Evolutionary conservation across 2,329 filamentous ascomycete species (phyloP), one percentile per base, ranked within the genome.

Genomic region (Pseudopyrenochaeta lycopersici): DNA sequence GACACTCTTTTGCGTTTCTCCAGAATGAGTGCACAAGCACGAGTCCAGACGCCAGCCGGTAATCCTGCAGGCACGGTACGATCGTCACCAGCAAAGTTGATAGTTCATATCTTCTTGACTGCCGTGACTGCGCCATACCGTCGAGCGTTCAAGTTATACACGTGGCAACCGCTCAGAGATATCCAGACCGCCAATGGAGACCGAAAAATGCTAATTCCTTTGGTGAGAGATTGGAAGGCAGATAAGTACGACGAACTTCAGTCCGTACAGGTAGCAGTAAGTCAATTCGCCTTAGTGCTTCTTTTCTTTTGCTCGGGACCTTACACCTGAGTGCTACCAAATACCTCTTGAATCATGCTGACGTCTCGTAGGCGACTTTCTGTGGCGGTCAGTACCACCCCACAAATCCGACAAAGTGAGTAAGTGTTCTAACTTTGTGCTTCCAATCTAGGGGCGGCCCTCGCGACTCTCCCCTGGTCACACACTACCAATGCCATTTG

Each of bases 91-190:
- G 35, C 38, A 29, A 20, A 15, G 46, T 18, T 7, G 52, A 6
- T 31, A 6, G 7, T 44, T 15, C 14, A 27, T 12, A 23, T 38
- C 12, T 7, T 32, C 20, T n/a, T 67, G 1, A 43, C 44, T n/a
- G 42, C 67, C 6, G 12, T 68, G 20, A 68, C 66, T 9, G 54
- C 56, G 6, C 68, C 67, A 7, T 70, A 70, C 33, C 66, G 67
- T 10, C 68, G 67, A 17, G 66, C 67, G 4, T 72, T 72, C 60
- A 64, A 66, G 38, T 47, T 70, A 9, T 72, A 72, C 51, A 72
- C 66, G 29, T 72, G 67, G 68, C 58, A 48, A 33, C 68, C 66
- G 9, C 43, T 72, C 20, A 56, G 44, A 23, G 56, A 68, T 23
- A 62, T 72, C 32, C 54, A 62, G 23, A 53, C 49, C 9, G 63